Conservation (phyloP, 2,329 filamentous ascomycete genomes). For the Aspergillus sp. region DNA sequence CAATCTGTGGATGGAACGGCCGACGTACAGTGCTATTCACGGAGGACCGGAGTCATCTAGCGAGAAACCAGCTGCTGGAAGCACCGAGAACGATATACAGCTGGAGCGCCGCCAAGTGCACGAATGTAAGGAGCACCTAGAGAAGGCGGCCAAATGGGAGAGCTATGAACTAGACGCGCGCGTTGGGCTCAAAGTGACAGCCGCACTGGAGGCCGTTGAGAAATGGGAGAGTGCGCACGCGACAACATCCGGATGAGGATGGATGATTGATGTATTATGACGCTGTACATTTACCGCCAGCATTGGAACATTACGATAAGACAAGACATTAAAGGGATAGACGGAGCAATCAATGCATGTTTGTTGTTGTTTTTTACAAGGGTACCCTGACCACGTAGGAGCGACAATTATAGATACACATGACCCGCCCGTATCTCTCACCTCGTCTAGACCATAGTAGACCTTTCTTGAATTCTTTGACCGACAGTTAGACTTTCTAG, state of each 20-base stretch:
- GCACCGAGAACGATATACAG: slow-evolving; percentile 8
- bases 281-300: slow-evolving; percentile 11
- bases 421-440: no score
- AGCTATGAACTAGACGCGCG: slow-evolving; percentile 64
- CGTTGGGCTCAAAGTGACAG: slow-evolving; percentile 52
- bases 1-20: slow-evolving; percentile 71
- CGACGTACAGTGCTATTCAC: slow-evolving; percentile 41
- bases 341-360: neutral
- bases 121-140: slow-evolving; percentile 58
- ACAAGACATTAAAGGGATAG: neutral
- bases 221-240: slow-evolving; percentile 44
- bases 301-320: neutral
- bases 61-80: slow-evolving; percentile 4
- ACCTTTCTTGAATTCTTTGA: neutral
- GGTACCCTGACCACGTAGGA: neutral
- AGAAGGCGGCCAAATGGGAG: slow-evolving; percentile 62
- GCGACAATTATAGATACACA: neutral
- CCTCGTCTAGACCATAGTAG: no score
- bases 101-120: slow-evolving; percentile 47
- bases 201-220: slow-evolving; percentile 46
- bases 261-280: slow-evolving; percentile 14
- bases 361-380: neutral
- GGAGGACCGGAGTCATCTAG: slow-evolving; percentile 12
- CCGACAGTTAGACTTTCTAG: neutral
- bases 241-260: slow-evolving; percentile 14